Evolutionary conservation across 768 basidiomycete species (phyloP), one percentile per base, ranked within the genome.

Genomic region (Hygrocybe punicea): DNA sequence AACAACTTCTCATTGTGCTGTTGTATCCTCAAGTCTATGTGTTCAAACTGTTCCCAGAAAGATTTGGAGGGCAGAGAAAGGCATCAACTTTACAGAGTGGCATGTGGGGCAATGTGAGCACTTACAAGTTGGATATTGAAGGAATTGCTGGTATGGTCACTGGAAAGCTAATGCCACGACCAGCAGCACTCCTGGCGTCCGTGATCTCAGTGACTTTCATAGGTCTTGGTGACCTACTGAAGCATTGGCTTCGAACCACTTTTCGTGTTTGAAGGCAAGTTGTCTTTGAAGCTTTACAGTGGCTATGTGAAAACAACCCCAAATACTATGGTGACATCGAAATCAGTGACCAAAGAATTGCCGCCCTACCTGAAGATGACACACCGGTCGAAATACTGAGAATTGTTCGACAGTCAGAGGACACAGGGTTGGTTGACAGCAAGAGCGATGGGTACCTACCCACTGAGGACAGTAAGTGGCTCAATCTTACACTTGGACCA

Each of bases 41-140:
- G 0, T 57, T 76, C 46, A 78, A 78, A 51, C 56, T 79, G 0
- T 76, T 59, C 49, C 74, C 74, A 0, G 74, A 74, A 45, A 33
- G 58, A 0, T 47, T 54, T 8, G 53, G 58, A 4, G 39, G 53
- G 0, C 10, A 29, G 0, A 23, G 45, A 9, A 56, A 63, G 21
- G 42, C 53, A 14, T 11, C 45, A 0, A 25, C 13, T 0, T 23
- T 69, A 6, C 60, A 71, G 35, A 23, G 51, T 0, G 69, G 67
- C 0, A 58, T 76, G 44, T 34, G 50, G 17, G 76, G 75, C 0
- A 77, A 73, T 52, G 73, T 77, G 0, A 72, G 68, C 0, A 69
- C 69, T 8, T 73, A 67, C 47, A 21, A 57, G 1, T 53, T 71
- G 11, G 62, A 70, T 29, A 57, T 50, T 0, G 13, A 52, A 2